A percentile compares a stretch with the other conserved stretches of the same genome.
Conservation (phyloP, 495 filamentous ascomycete genomes). For the Penicillium nucicola region DNA sequence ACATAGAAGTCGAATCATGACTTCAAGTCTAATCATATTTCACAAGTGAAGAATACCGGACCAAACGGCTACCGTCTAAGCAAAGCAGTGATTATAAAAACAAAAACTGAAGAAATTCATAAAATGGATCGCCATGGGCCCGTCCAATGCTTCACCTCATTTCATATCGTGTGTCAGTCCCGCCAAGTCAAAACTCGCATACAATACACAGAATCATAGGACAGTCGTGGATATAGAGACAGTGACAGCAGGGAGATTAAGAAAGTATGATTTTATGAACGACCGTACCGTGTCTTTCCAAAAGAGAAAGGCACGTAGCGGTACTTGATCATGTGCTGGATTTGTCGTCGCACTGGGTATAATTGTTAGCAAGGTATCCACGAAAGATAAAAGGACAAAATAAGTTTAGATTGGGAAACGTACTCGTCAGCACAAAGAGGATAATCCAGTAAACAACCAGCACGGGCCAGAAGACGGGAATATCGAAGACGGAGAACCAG, state of each 20-base stretch:
- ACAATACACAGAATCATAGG: slow-evolving; percentile 14
- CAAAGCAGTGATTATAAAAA: slow-evolving; percentile 17
- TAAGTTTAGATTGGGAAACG: slow-evolving; percentile 27
- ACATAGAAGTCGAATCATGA: slow-evolving; percentile 1
- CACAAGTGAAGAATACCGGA: slow-evolving; percentile 16
- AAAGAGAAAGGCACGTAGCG: slow-evolving; percentile 95
- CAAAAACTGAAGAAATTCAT: slow-evolving; percentile 13
- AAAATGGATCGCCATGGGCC: slow-evolving; percentile 14
- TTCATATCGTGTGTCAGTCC: slow-evolving; percentile 17
- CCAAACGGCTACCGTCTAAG: slow-evolving; percentile 14
- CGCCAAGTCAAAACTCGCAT: slow-evolving; percentile 12
- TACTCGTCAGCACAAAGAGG: slow-evolving; percentile 90
- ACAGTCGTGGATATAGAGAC: slow-evolving; percentile 12
- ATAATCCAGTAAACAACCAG: slow-evolving; percentile 98
- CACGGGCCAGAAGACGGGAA: slow-evolving; percentile 98
- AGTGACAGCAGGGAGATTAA: slow-evolving; percentile 10
- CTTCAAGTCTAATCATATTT: slow-evolving; percentile 29
- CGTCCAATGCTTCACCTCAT: slow-evolving; percentile 3
- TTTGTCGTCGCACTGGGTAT: slow-evolving; percentile 85
- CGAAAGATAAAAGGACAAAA: too few species aligned
- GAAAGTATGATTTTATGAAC: slow-evolving; percentile 26
- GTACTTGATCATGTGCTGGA: slow-evolving; percentile 99
- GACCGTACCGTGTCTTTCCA: slow-evolving; percentile 78
- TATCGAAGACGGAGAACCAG: slow-evolving; percentile 91
- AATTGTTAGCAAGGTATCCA: neutral